A percentile compares a stretch with the other conserved stretches of the same genome.
These are phyloP conservation scores for Brassica cretica DNA, from an alignment of 345 rosid species.

Conservation along the genomic window DNA sequence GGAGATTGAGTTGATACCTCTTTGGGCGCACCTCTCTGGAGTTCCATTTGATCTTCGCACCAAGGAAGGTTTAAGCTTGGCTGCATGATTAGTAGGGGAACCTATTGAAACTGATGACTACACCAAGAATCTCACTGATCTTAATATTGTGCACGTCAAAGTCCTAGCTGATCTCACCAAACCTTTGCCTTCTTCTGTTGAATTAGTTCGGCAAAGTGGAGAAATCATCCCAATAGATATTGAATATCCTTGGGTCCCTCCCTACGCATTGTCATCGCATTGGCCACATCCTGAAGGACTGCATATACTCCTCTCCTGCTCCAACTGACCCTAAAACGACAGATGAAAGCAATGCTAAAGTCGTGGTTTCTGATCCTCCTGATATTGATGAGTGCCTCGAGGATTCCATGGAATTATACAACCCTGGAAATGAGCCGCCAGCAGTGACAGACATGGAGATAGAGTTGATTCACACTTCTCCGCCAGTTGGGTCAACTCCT, in stretches of 20 bases:
- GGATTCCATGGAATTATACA: too few species aligned
- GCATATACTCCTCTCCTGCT: background rate
- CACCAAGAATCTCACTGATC: background rate
- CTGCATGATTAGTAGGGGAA: background rate
- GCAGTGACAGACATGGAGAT: too few species aligned
- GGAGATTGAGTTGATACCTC: background rate
- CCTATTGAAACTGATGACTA: background rate
- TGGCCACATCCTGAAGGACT: background rate
- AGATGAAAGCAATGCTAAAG: too few species aligned
- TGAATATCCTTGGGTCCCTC: background rate
- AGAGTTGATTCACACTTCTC: too few species aligned
- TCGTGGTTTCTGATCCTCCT: too few species aligned
- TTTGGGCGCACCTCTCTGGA: background rate
- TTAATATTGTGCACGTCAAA: background rate
- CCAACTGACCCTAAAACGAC: background rate
- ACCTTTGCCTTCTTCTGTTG: background rate
- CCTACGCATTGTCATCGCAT: background rate
- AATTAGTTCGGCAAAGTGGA: background rate
- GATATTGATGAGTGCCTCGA: too few species aligned
- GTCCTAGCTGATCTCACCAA: background rate
- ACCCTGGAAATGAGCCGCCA: too few species aligned
- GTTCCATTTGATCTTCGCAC: background rate
- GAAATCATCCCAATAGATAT: background rate
- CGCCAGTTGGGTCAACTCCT: too few species aligned
- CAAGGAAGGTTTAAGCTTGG: background rate